Conservation (phyloP, 495 filamentous ascomycete genomes). For the Cercophora sp. region DNA sequence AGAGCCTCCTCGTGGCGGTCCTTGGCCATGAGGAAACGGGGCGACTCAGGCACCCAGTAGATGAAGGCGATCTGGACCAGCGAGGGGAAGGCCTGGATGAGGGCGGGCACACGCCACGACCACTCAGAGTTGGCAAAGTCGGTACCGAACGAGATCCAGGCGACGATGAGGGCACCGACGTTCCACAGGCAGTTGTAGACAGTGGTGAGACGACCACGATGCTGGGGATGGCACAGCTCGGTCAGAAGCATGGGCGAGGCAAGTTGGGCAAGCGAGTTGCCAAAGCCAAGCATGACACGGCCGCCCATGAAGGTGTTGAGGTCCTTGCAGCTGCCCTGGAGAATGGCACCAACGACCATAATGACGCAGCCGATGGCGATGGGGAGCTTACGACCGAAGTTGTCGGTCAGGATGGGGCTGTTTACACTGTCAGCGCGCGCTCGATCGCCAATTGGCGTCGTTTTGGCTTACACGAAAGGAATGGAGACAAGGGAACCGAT, state of each 20-base stretch:
- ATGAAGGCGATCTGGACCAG: constrained; percentile 49
- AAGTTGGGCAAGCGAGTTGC: constrained; percentile 56
- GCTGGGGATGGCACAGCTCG: constrained; percentile 63
- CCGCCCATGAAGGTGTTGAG: constrained; percentile 43
- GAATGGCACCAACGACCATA: constrained; percentile 58
- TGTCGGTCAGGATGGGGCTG: constrained; percentile 58
- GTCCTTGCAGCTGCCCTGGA: constrained; percentile 50
- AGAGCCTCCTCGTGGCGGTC: constrained; percentile 63
- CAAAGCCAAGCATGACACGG: constrained; percentile 54
- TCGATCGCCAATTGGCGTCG: background rate
- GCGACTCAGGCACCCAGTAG: constrained; percentile 57
- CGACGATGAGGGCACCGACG: constrained; percentile 51
- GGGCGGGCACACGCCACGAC: constrained; percentile 54
- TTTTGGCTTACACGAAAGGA: constrained; percentile 54
- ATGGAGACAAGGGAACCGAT: constrained; percentile 62
- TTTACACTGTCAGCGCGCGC: constrained; percentile 20
- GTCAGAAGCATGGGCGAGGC: constrained; percentile 61
- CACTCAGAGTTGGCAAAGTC: constrained; percentile 44
- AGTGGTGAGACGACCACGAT: constrained; percentile 60
- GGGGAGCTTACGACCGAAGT: constrained; percentile 56
- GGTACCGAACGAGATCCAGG: constrained; percentile 51
- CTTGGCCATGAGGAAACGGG: constrained; percentile 61
- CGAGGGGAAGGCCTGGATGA: constrained; percentile 52
- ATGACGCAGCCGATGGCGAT: constrained; percentile 59
- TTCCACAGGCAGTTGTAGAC: constrained; percentile 67